A percentile compares a stretch with the other conserved stretches of the same genome.
Evolutionary conservation across 306 rosid genomes (phyloP).

Genomic region (Ochetophila trinervis): DNA sequence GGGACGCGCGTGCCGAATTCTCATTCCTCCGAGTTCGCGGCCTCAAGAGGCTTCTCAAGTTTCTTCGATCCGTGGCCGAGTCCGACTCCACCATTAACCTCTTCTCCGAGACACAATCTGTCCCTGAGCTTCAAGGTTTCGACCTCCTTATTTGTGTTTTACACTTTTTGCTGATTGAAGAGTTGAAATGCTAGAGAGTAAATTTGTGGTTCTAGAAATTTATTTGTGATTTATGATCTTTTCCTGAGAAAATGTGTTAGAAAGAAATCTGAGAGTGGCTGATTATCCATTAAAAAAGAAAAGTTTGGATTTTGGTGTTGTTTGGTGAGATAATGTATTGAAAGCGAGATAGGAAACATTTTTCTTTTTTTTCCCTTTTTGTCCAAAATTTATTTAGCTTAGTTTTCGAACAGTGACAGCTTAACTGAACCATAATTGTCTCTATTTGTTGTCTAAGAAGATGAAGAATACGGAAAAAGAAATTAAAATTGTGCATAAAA

Average conservation of each 20-base stretch:
- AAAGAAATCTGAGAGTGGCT: not conserved
- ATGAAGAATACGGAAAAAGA: no score
- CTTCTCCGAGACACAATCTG: slow-evolving; percentile 63
- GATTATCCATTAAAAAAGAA: no score
- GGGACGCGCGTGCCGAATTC: slow-evolving; percentile 82
- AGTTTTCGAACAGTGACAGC: no score
- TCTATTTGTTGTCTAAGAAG: no score
- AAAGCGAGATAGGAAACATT: no score
- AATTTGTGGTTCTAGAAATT: not conserved
- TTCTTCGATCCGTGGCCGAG: slow-evolving; percentile 70
- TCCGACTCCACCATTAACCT: slow-evolving; percentile 63
- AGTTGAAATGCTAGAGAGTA: not conserved
- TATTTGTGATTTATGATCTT: not conserved
- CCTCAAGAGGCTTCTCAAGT: slow-evolving; percentile 75
- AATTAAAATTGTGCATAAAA: no score
- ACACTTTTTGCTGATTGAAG: not conserved
- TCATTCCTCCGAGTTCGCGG: slow-evolving; percentile 86
- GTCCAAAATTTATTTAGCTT: no score
- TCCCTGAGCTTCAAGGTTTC: slow-evolving; percentile 73
- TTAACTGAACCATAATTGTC: no score
- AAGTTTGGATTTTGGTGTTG: no score
- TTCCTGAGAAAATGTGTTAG: not conserved
- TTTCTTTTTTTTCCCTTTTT: no score
- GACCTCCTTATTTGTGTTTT: not conserved
- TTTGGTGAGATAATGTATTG: no score